Base-by-base conservation (phyloP, 352 stramenopile genomes). In the Pythium dissotocum region DNA sequence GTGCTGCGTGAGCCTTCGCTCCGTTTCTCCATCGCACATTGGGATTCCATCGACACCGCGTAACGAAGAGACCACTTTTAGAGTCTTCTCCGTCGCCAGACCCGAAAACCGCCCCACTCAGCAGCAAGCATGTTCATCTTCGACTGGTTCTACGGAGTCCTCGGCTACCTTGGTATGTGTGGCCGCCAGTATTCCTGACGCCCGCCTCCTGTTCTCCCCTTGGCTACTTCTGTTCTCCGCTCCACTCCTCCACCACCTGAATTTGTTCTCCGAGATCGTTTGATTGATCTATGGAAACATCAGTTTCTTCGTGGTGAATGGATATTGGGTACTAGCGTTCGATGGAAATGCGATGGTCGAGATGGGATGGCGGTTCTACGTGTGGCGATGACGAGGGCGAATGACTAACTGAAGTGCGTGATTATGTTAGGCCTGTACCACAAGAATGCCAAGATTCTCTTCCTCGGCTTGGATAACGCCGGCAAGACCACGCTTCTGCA, bases 401-500 rank as follows among this genome's bases (percentile, higher is more conserved):
- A n/a, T 46, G 13, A n/a, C 38, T 46, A 5, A 46, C 38, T n/a
- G 9, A 14, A 73, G 30, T 58, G 58, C 40, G 24, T 64, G 49
- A n/a, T 24, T 40, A 68, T 13, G n/a, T 61, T 58, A 99, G 98
- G 98, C 55, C 88, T 99, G 60, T 99, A 99, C 82, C 98, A 99
- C 85, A 99, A 99, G 88, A 99, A 99, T 78, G 98, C 97, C 71
- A 99, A 99, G 85, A 99, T 99, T 77, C 77, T 99, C 44, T 99
- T 99, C 84, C 78, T 99, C 30, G 98, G 98, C 30, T 81, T 99
- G 32, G 98, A 99, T 80, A 99, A 99, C 87, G 98, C 98, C 53
- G 98, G 98, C 74, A 99, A 99, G 84, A 99, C 98, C 13, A 99
- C 98, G 30, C 82, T 99, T 40, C 82, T 99, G 63, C 97, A 99